These are phyloP conservation scores for Cinchona pubescens DNA, from an alignment of 257 asterid genomes.

Conservation along the genomic window DNA sequence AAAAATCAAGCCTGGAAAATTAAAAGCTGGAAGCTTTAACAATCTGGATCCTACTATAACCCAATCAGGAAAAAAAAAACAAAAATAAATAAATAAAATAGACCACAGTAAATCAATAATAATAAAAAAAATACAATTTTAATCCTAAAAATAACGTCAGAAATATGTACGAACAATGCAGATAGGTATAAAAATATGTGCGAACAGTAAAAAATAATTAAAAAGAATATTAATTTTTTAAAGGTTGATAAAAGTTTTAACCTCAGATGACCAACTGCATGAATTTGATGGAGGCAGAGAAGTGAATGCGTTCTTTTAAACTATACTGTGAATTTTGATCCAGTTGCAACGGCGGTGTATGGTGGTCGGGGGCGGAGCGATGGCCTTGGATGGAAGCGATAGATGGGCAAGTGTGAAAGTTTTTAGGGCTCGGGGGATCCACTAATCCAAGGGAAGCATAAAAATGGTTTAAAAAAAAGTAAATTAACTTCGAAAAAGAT, in stretches of 20 bases:
- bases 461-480: background rate
- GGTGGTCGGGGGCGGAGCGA: slow-evolving; percentile 8
- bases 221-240: background rate
- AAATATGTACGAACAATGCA: background rate
- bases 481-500: background rate
- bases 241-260: background rate
- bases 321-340: background rate
- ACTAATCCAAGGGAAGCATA: background rate
- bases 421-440: background rate
- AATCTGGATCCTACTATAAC: background rate
- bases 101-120: background rate
- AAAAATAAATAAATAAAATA: background rate
- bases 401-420: background rate
- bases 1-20: background rate
- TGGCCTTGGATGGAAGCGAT: background rate
- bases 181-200: background rate
- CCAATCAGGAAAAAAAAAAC: too few species aligned
- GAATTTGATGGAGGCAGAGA: slow-evolving; percentile 1
- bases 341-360: background rate
- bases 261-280: slow-evolving; percentile 2
- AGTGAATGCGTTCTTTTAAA: background rate
- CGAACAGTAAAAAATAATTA: background rate
- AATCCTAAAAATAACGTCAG: background rate
- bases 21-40: background rate
- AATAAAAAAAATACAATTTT: background rate